Evolutionary conservation across 2,329 filamentous ascomycete species (phyloP).

Genomic region (Chrysoporthe cubensis): DNA sequence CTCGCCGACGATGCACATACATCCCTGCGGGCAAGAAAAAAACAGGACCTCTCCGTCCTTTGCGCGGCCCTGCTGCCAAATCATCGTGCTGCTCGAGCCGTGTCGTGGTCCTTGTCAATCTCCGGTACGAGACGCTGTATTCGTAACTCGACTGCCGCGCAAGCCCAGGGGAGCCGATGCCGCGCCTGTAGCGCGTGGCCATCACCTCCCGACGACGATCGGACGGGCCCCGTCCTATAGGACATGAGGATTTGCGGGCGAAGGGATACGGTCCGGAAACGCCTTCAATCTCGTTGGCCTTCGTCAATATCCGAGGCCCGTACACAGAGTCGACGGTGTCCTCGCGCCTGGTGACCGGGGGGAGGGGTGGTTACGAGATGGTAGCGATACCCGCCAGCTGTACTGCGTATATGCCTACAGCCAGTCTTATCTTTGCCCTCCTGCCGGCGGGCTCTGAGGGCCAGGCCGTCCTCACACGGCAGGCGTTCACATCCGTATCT

Average conservation of each 20-base stretch:
- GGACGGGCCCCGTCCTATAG: background rate
- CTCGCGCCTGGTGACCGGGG: slow-evolving; percentile 11
- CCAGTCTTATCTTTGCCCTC: background rate
- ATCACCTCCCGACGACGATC: background rate
- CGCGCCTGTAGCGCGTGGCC: background rate
- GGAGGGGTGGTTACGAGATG: slow-evolving; percentile 15
- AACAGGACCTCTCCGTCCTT: too few relatives aligned
- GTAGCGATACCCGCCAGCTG: slow-evolving; percentile 13
- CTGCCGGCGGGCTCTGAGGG: background rate
- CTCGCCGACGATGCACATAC: background rate
- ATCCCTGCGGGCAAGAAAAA: slow-evolving; percentile 4
- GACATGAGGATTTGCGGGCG: background rate
- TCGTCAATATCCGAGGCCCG: slow-evolving; percentile 8
- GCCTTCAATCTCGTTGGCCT: background rate
- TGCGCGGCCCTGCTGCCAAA: background rate
- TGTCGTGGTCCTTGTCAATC: slow-evolving; percentile 12
- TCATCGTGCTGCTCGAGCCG: slow-evolving; percentile 13
- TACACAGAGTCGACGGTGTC: slow-evolving; percentile 4
- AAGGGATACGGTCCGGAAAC: background rate
- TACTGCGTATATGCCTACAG: background rate
- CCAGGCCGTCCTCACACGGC: background rate
- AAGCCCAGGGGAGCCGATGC: slow-evolving; percentile 10
- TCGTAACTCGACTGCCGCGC: background rate
- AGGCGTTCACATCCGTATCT: slow-evolving; percentile 13
- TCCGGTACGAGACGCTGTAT: slow-evolving; percentile 9